Conservation (phyloP, 2,329 filamentous ascomycete species). For the Ascochyta lentis region DNA sequence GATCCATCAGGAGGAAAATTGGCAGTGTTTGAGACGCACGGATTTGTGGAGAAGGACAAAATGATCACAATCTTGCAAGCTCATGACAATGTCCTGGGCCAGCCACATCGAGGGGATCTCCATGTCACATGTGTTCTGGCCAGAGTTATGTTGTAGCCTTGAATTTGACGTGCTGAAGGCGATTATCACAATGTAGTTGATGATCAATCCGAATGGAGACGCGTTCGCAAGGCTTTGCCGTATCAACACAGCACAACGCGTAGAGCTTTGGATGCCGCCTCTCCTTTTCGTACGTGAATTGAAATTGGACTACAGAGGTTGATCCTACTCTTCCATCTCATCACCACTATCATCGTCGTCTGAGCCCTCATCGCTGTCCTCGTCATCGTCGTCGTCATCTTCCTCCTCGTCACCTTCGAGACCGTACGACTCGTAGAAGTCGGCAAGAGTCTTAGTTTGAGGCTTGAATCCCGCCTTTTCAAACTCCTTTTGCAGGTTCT, state of each 20-base stretch:
- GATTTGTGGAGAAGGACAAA: not conserved
- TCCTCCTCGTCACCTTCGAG: slow-evolving; percentile 69
- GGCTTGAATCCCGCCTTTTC: slow-evolving; percentile 78
- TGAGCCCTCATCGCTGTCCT: slow-evolving; percentile 61
- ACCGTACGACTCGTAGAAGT: slow-evolving; percentile 92
- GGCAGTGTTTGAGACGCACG: slow-evolving; percentile 4
- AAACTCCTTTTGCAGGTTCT: slow-evolving; percentile 80
- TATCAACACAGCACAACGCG: not conserved
- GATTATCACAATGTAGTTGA: no score
- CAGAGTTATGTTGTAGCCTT: no score
- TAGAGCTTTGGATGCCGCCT: not conserved
- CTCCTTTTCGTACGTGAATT: no score
- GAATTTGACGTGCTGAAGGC: no score
- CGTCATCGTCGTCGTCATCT: slow-evolving; percentile 65
- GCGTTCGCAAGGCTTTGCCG: no score
- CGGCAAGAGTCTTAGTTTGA: slow-evolving; percentile 73
- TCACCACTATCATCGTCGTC: slow-evolving; percentile 55
- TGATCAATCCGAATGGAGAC: no score
- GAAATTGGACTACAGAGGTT: not conserved
- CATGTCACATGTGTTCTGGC: no score
- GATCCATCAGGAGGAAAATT: not conserved
- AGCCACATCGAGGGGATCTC: no score
- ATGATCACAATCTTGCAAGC: slow-evolving; percentile 1
- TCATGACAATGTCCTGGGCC: no score
- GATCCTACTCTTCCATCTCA: slow-evolving; percentile 35